phyloP scores from a whole-genome alignment of 305 asterid species.

The Fraxinus nigra region DNA sequence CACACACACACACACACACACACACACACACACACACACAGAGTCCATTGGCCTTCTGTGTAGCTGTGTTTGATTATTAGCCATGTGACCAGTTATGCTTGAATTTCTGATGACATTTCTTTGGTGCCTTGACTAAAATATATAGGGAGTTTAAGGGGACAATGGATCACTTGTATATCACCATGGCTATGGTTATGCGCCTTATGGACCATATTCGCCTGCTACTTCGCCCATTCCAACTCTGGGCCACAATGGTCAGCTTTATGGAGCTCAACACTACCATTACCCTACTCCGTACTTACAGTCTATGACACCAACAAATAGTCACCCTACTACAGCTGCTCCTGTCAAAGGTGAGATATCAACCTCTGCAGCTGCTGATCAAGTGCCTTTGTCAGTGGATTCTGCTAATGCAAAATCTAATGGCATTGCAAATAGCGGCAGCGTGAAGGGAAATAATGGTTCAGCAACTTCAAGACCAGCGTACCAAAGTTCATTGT shows the following conservation, averaged over 20 bases:
- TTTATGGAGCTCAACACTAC: conserved; percentile 67
- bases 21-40: neutral
- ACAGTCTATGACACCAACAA: conserved; percentile 44
- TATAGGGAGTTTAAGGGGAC: conserved; percentile 64
- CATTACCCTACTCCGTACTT: conserved; percentile 63
- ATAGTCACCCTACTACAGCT: conserved; percentile 37
- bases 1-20: neutral
- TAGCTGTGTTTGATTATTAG: neutral
- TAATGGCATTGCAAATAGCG: conserved; percentile 37
- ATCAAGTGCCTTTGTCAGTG: conserved; percentile 43
- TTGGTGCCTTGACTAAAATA: neutral
- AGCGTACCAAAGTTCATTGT: conserved; percentile 41
- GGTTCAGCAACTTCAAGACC: conserved; percentile 33
- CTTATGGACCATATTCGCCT: conserved; percentile 65
- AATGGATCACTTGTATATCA: conserved; percentile 57
- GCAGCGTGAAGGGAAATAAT: conserved; percentile 39
- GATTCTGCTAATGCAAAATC: conserved; percentile 29
- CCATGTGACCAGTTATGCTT: neutral
- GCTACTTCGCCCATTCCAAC: conserved; percentile 63
- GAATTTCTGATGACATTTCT: neutral
- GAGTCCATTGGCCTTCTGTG: neutral
- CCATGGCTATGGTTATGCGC: conserved; percentile 51
- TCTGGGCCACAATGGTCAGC: conserved; percentile 60
- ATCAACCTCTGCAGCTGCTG: conserved; percentile 44
- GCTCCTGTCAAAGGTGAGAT: conserved; percentile 48